Evolutionary conservation across 129 eudicot species (phyloP).

Genomic region (Kitagawia praeruptora): DNA sequence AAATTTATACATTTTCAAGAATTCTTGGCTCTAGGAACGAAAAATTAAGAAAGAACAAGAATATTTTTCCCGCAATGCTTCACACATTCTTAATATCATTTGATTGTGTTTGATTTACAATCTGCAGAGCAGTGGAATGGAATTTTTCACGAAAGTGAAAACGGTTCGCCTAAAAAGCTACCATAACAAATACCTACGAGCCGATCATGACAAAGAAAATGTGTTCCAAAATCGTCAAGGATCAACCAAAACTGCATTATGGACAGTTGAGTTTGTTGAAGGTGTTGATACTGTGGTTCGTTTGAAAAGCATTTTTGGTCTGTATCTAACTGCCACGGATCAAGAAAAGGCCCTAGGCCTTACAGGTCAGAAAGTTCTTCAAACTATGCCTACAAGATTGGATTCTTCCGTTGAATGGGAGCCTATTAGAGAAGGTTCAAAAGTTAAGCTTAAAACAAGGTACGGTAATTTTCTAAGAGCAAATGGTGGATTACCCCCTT

Average conservation of each 20-base stretch:
- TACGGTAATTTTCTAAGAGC: conserved; percentile 55
- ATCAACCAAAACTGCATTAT: conserved; percentile 30
- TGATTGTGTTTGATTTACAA: not conserved
- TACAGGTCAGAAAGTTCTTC: conserved; percentile 42
- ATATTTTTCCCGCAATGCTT: not conserved
- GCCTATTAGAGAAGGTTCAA: conserved; percentile 44
- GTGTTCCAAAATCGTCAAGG: conserved; percentile 54
- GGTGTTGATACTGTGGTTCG: conserved; percentile 40
- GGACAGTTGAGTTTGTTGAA: conserved; percentile 53
- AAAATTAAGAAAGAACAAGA: not conserved
- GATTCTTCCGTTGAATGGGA: conserved; percentile 65
- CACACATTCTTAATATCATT: not conserved
- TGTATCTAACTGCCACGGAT: conserved; percentile 51
- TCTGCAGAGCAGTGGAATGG: conserved; percentile 43
- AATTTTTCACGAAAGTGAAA: conserved; percentile 41
- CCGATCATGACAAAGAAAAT: conserved; percentile 43
- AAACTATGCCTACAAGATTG: conserved; percentile 28
- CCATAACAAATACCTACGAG: conserved; percentile 54
- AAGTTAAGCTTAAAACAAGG: conserved; percentile 39
- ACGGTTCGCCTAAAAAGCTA: conserved; percentile 44
- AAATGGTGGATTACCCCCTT: conserved; percentile 56
- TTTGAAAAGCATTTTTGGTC: conserved; percentile 43
- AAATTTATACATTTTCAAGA: too few relatives aligned
- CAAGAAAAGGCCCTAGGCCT: conserved; percentile 39
- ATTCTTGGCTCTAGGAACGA: not conserved